A percentile compares a stretch with the other conserved stretches of the same genome.
Evolutionary conservation across 148 eudicot genomes (phyloP).

Genomic region (Vaccinium myrtillus): DNA sequence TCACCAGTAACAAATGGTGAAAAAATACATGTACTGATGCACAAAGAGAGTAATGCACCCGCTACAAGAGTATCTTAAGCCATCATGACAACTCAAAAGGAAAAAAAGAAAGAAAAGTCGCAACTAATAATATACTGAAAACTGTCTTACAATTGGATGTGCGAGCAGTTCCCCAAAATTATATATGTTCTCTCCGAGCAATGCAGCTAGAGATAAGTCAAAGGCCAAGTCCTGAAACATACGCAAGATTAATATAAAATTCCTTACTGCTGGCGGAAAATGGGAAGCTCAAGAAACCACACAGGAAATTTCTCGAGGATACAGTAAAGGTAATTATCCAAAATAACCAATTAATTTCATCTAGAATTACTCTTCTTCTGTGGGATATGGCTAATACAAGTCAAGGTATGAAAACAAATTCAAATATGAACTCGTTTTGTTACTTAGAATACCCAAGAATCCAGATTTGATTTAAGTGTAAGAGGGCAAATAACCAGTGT

Average conservation of each 20-base stretch:
- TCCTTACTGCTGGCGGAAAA: background rate
- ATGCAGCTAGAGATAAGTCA: constrained; percentile 82
- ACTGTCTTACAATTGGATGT: constrained; percentile 82
- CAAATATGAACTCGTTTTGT: background rate
- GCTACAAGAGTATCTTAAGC: background rate
- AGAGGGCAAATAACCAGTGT: background rate
- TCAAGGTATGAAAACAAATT: background rate
- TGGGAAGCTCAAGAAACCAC: background rate
- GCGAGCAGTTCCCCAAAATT: constrained; percentile 98
- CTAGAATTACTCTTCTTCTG: background rate
- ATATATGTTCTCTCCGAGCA: constrained; percentile 94
- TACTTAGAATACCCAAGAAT: background rate
- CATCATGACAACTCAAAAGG: background rate
- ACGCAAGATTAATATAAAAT: background rate
- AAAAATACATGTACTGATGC: background rate
- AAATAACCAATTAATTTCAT: background rate
- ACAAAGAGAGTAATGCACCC: background rate
- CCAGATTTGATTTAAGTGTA: background rate
- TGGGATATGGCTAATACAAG: background rate
- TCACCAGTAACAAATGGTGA: background rate
- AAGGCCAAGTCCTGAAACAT: constrained; percentile 79
- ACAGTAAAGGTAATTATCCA: background rate
- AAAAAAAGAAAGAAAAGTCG: background rate
- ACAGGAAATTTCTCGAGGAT: constrained; percentile 1
- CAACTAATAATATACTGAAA: background rate